Base-by-base conservation (phyloP, 768 basidiomycete species). In the Collybia sp. region DNA sequence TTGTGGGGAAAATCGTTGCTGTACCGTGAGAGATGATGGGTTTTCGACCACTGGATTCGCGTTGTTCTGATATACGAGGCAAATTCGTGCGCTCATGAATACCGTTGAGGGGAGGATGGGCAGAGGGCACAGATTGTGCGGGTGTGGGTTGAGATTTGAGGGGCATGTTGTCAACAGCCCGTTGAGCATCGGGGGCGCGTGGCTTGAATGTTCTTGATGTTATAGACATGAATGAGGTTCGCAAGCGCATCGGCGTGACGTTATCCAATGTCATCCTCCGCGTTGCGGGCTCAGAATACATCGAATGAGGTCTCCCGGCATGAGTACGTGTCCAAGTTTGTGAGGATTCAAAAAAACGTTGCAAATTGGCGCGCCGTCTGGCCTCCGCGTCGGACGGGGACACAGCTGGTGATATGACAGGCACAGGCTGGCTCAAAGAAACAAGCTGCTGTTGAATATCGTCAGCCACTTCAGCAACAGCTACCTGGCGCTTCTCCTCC, bases 401-500 rank as follows among this genome's bases (percentile, higher is more conserved):
- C 39, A 1, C 37, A 12, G 32, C 32, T 36, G 40, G 41, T 37
- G 58, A 53, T 45, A 55, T 43, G 19, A 42, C 43, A 15, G 43
- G 15, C 19, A 50, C 57, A 30, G 49, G 38, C 25, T 54, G 41
- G 31, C 46, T 48, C 44, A 72, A 49, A 36, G 51, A 58, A 35
- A 54, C 50, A 30, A 76, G 54, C 32, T 70, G 67, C 48, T 65
- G 61, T 45, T 59, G 60, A 46, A 75, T 47, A 18, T 45, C 49
- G 51, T 67, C 62, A 20, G 65, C 58, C 45, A 77, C 64, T 41
- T 66, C 53, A 45, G 67, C 61, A 15, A 66, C 64, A 16, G 59
- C 65, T 25, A 51, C 44, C 44, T 68, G 67, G 46, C 70, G 63
- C 49, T 67, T 68, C 52, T 81, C 79, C 48, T 74, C 72, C 60